Conservation (phyloP, 495 filamentous ascomycete genomes). For the Aspergillus hancockii region DNA sequence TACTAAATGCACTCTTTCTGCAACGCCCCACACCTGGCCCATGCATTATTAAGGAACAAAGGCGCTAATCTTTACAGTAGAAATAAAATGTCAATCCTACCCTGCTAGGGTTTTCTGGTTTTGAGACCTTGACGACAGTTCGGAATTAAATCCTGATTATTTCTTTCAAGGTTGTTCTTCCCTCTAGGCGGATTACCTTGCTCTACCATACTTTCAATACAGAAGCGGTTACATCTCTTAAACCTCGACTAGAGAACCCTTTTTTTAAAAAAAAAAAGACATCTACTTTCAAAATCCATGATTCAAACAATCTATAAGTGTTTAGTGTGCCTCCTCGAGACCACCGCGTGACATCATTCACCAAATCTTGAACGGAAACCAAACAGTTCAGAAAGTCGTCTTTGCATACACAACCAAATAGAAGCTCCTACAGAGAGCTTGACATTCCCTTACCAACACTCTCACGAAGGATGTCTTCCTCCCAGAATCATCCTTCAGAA, state of each 20-base stretch:
- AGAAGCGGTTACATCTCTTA: not conserved
- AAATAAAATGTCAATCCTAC: constrained; percentile 16
- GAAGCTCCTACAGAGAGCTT: not conserved
- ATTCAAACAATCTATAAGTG: not conserved
- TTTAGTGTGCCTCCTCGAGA: not conserved
- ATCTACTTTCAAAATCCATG: not conserved
- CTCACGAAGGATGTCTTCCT: constrained; percentile 20
- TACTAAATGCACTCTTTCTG: not conserved
- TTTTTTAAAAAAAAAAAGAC: not conserved
- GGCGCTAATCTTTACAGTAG: not conserved
- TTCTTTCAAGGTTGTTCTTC: too few species aligned
- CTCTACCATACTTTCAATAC: not conserved
- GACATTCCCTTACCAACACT: not conserved
- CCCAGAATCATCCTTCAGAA: constrained; percentile 18
- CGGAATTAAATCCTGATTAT: not conserved
- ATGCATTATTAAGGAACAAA: constrained; percentile 8
- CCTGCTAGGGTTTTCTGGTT: not conserved
- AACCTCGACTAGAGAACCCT: not conserved
- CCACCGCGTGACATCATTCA: not conserved
- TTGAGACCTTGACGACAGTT: not conserved
- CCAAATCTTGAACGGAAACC: not conserved
- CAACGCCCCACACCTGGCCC: constrained; percentile 7
- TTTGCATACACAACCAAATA: not conserved
- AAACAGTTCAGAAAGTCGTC: not conserved
- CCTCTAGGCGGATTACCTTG: too few species aligned